Conservation (phyloP, 257 asterid genomes). For the Plantago major region DNA sequence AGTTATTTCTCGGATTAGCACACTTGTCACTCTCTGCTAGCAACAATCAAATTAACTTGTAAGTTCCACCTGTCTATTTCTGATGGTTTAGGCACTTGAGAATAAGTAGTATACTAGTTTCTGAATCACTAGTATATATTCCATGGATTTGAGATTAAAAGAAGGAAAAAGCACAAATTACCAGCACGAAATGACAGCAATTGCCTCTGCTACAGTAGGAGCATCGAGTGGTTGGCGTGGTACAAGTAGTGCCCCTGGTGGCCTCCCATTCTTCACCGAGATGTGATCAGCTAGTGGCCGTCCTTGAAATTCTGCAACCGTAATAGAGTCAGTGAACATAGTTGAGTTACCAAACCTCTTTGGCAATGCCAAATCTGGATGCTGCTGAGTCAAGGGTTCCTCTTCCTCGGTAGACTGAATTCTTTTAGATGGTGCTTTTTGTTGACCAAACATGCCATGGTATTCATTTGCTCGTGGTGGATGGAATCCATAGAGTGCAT, state of each 20-base stretch:
- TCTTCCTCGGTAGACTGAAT: constrained; percentile 46
- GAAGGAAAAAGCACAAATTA: constrained; percentile 22
- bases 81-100: no score
- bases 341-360: constrained; percentile 79
- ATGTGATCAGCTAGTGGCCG: constrained; percentile 90
- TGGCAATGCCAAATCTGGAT: constrained; percentile 75
- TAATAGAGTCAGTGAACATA: constrained; percentile 72
- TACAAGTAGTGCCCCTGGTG: constrained; percentile 71
- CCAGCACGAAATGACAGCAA: constrained; percentile 97
- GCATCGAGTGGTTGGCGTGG: constrained; percentile 91
- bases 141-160: no score
- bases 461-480: constrained; percentile 91
- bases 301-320: constrained; percentile 92
- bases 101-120: neutral
- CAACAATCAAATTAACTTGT: no score
- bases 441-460: constrained; percentile 58
- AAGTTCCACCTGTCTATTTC: no score
- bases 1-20: no score
- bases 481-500: constrained; percentile 74
- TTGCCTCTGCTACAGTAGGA: constrained; percentile 95
- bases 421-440: constrained; percentile 40
- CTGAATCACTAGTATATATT: neutral
- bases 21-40: no score
- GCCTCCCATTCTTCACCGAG: constrained; percentile 81
- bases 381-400: constrained; percentile 49